Evolutionary conservation across 2,329 filamentous ascomycete genomes (phyloP).

Genomic region (Gliomastix tumulicola): DNA sequence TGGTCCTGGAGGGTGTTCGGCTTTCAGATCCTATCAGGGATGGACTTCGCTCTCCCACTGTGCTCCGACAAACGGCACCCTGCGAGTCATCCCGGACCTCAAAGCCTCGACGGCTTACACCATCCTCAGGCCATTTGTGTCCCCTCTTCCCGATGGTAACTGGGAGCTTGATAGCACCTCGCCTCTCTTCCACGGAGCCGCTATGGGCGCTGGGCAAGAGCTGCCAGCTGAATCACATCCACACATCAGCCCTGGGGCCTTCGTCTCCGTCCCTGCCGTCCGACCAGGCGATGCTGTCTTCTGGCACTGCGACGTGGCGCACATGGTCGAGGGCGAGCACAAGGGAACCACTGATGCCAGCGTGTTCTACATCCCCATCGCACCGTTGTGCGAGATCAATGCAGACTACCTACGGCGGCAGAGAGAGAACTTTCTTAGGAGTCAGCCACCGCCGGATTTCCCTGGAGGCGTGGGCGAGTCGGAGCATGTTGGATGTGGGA

Average conservation of each 20-base stretch:
- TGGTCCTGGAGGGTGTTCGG: conserved; percentile 67
- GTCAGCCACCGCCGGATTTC: conserved; percentile 57
- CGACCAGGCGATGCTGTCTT: conserved; percentile 65
- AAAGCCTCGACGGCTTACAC: conserved; percentile 66
- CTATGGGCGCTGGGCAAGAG: conserved; percentile 59
- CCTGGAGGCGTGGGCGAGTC: conserved; percentile 58
- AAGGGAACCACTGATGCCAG: conserved; percentile 61
- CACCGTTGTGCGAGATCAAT: conserved; percentile 65
- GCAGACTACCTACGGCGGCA: conserved; percentile 59
- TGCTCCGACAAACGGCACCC: conserved; percentile 63
- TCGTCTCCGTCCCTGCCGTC: conserved; percentile 59
- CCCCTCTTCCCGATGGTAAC: conserved; percentile 27
- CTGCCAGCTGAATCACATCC: conserved; percentile 56
- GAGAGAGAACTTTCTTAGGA: conserved; percentile 54
- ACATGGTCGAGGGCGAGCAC: conserved; percentile 72
- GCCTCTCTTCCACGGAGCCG: conserved; percentile 58
- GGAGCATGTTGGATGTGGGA: conserved; percentile 34
- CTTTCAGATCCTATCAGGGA: conserved; percentile 78
- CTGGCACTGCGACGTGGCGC: conserved; percentile 71
- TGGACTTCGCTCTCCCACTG: conserved; percentile 70
- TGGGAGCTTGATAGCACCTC: conserved; percentile 19
- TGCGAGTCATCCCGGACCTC: conserved; percentile 69
- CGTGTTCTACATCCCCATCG: conserved; percentile 82
- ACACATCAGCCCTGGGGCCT: conserved; percentile 56
- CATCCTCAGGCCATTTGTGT: conserved; percentile 74